Conservation (phyloP, 352 stramenopile genomes). For the Pythium coloratum region DNA sequence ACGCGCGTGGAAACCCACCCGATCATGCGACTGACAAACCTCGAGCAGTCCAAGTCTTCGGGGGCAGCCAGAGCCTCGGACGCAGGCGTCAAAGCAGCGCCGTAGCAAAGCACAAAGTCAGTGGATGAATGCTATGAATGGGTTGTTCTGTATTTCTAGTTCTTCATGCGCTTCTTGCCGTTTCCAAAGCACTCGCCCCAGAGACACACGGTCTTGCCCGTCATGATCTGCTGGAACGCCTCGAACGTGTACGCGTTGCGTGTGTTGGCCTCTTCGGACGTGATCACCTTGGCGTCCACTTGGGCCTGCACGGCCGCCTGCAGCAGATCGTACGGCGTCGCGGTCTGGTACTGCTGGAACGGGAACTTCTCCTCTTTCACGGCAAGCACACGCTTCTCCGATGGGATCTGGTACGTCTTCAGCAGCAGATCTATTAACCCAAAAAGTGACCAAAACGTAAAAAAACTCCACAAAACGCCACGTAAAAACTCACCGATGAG, state of each 20-base stretch:
- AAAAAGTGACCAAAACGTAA: neutral
- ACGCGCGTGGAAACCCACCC: constrained; percentile 67
- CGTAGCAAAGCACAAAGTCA: neutral
- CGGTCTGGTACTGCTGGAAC: constrained; percentile 73
- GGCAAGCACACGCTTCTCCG: constrained; percentile 78
- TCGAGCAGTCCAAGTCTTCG: constrained; percentile 28
- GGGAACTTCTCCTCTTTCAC: constrained; percentile 70
- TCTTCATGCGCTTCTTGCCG: constrained; percentile 85
- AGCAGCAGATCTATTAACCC: constrained; percentile 48
- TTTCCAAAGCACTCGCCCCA: constrained; percentile 87
- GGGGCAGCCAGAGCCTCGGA: neutral
- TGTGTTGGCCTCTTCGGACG: constrained; percentile 50
- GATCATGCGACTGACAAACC: constrained; percentile 69
- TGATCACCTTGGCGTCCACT: constrained; percentile 54
- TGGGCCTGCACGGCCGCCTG: constrained; percentile 39
- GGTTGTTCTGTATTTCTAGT: constrained; percentile 30
- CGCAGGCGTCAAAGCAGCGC: neutral
- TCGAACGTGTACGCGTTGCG: constrained; percentile 69
- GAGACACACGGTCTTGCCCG: constrained; percentile 75
- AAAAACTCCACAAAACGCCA: neutral
- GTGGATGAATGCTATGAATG: neutral
- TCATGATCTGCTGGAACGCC: constrained; percentile 75
- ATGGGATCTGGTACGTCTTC: constrained; percentile 81
- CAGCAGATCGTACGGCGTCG: constrained; percentile 37
- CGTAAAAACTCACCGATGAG: constrained; percentile 36